These are phyloP conservation scores for Amanita molliuscula DNA, from an alignment of 768 basidiomycete species.

Conservation along the genomic window DNA sequence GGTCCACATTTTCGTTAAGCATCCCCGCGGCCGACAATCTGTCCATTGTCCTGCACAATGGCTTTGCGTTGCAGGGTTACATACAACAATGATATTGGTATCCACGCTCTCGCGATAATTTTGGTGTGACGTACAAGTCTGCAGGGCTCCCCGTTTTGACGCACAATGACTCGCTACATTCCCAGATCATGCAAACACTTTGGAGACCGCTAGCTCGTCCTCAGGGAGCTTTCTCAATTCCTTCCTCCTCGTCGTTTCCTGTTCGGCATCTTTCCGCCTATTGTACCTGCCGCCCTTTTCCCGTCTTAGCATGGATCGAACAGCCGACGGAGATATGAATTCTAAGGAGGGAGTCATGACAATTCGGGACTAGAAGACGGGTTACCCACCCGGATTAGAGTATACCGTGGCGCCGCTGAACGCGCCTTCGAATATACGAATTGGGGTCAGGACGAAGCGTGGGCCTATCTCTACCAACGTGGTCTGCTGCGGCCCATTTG, in stretches of 20 bases:
- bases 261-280: constrained; percentile 68
- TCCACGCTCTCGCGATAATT: neutral
- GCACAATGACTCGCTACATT: constrained; percentile 1
- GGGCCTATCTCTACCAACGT: constrained; percentile 97
- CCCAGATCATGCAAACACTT: constrained; percentile 71
- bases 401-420: constrained; percentile 93
- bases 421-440: constrained; percentile 96
- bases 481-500: constrained; percentile 75
- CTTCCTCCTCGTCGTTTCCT: constrained; percentile 53
- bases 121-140: constrained; percentile 5
- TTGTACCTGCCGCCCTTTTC: constrained; percentile 77
- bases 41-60: constrained; percentile 2
- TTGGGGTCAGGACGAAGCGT: constrained; percentile 93
- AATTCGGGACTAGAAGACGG: constrained; percentile 8
- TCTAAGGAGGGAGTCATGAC: constrained; percentile 34
- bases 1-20: neutral
- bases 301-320: constrained; percentile 58
- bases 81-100: constrained; percentile 6
- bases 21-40: neutral
- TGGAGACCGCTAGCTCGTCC: constrained; percentile 73
- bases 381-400: constrained; percentile 77
- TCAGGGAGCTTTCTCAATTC: constrained; percentile 56
- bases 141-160: neutral
- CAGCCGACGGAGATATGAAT: constrained; percentile 82
- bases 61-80: neutral